phyloP scores from a whole-genome alignment of 257 asterid genomes.

The Thymus quinquecostatus region DNA sequence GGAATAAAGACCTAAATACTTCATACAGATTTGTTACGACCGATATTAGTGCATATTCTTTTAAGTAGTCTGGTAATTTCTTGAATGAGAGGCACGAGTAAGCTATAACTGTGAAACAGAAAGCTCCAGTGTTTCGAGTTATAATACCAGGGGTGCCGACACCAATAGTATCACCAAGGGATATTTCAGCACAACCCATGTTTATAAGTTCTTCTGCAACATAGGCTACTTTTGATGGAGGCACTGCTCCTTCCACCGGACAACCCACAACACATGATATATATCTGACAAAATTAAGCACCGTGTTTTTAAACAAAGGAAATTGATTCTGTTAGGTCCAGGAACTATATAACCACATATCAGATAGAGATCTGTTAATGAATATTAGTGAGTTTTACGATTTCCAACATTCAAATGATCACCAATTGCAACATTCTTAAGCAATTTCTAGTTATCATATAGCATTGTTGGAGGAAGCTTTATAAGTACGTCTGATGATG shows the following conservation, averaged over 20 bases:
- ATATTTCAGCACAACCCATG: conserved; percentile 93
- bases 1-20: not conserved
- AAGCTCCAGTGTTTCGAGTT: conserved; percentile 1
- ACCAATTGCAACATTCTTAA: conserved; percentile 4
- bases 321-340: conserved; percentile 10
- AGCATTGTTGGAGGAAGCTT: not conserved
- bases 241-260: conserved; percentile 89
- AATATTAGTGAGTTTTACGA: not conserved
- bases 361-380: conserved; percentile 19
- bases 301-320: conserved; percentile 21
- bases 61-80: conserved; percentile 9
- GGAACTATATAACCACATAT: conserved; percentile 22
- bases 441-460: not conserved
- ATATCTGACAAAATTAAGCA: conserved; percentile 58
- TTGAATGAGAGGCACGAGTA: not conserved
- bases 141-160: conserved; percentile 95
- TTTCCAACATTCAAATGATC: not conserved
- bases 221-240: conserved; percentile 79
- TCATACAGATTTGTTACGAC: conserved; percentile 1
- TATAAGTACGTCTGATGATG: not conserved
- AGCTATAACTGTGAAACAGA: not conserved
- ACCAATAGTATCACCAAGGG: conserved; percentile 96
- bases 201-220: conserved; percentile 80
- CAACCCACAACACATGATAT: conserved; percentile 96
- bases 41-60: not conserved